Base-by-base conservation (phyloP, 352 stramenopile genomes). In the Phytopythium boreale region DNA sequence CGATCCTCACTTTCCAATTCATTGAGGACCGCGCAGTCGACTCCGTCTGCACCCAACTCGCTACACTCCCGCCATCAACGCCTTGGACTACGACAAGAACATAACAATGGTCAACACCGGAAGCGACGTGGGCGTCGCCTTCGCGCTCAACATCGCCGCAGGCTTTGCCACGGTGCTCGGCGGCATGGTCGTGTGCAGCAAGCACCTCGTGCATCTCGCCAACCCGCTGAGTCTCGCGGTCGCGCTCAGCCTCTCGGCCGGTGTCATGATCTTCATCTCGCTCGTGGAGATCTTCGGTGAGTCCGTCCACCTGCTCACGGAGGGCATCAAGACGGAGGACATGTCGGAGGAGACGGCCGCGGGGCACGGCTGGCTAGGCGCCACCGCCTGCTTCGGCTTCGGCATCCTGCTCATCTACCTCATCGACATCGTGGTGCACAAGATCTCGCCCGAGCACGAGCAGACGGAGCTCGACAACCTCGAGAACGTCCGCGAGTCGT, bases 341-440 rank as follows among this genome's bases (percentile, higher is more conserved):
- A 77, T 81, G 70, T 59, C 27, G 8, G 56, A 69, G 12, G 47
- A 71, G 9, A 76, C 75, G 2, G 68, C 72, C 4, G 62, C 20
- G 19, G 71, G 63, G 14, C 67, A 87, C 34, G 83, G 81, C 3
- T 92, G 89, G 71, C 66, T 93, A 36, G 89, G 77, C 60, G 79
- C 86, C n/a, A 95, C 88, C 1, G 61, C 80, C 0, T 93, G 77
- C 69, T 90, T 93, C 68, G 92, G 87, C 70, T 80, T 71, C n/a
- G 88, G 92, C n/a, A 80, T 97, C 12, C 39, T 62, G 4, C 53
- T 81, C n/a, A 78, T 82, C 59, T 79, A 83, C 58, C 15, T 56
- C 11, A 70, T 82, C 53, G 75, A 82, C 59, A 26, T 60, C 17
- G 31, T 87, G 39, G 67, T 84, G 34, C 51, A 67, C 27, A 63